phyloP scores from a whole-genome alignment of 768 basidiomycete genomes.

The Podaxis rugospora region DNA sequence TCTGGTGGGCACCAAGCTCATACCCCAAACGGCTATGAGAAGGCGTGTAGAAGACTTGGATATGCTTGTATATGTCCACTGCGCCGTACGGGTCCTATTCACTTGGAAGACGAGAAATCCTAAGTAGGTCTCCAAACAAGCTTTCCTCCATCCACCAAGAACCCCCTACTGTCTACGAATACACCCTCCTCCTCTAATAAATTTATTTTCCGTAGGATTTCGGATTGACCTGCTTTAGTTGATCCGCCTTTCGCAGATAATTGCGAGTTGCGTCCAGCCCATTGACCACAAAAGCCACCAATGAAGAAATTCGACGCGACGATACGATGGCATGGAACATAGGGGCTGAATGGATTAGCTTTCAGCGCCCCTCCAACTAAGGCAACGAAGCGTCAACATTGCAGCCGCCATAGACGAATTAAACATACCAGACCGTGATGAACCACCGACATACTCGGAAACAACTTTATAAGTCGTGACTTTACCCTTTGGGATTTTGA shows the following conservation, averaged over 20 bases:
- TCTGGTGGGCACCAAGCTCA: no score
- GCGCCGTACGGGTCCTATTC: neutral
- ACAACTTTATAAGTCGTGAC: conserved; percentile 58
- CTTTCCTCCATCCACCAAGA: neutral
- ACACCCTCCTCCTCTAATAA: neutral
- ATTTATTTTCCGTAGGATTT: neutral
- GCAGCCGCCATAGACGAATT: neutral
- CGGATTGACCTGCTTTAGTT: neutral
- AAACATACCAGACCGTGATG: conserved; percentile 56
- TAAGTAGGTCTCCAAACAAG: neutral
- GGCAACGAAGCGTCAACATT: neutral
- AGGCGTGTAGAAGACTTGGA: no score
- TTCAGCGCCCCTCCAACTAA: neutral
- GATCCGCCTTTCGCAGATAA: neutral
- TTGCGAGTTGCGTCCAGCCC: conserved; percentile 29
- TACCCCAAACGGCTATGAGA: no score
- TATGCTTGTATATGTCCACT: no score
- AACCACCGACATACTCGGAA: conserved; percentile 47
- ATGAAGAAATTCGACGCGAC: conserved; percentile 57
- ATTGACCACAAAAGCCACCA: conserved; percentile 63
- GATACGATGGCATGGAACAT: conserved; percentile 52
- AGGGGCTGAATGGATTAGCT: neutral
- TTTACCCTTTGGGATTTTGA: conserved; percentile 44
- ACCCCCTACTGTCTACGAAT: neutral
- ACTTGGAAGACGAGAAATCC: neutral